Evolutionary conservation across 768 basidiomycete genomes (phyloP), one percentile per base, ranked within the genome.

Genomic region (Lactarius sp.): DNA sequence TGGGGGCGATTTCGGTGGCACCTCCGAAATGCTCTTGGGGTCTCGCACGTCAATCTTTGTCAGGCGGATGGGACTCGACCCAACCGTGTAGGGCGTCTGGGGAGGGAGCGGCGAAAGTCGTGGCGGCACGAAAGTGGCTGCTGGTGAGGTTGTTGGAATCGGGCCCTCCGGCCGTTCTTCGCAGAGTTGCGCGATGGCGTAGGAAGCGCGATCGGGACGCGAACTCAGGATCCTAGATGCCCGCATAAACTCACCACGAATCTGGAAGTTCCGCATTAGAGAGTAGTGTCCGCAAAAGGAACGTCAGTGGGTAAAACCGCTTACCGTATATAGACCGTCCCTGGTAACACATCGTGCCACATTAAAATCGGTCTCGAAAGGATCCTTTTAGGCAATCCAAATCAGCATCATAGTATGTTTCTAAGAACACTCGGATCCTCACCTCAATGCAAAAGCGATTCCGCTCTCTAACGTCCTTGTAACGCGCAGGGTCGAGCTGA

Each of bases 211-310:
- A 59, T 90, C 89, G 1, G 91, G 92, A 36, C 88, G 87, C 66
- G 80, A 77, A 12, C 86, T 80, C 39, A 99, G 79, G 61, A 98
- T 91, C 60, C 94, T 82, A 27, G 88, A 86, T 5, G 95, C 96
- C 41, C 96, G 88, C 92, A 96, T 96, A 74, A 99, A 96, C 77
- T 98, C 96, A 9, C 96, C 95, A 14, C 96, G 94, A 71, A 99
- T 94, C 95, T 98, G 68, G 36, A 50, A 61, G 56, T 41, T 37
- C 42, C 67, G 68, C 56, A 27, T 62, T n/a, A 66, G 52, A 18
- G 54, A 41, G 22, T 18, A 31, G 4, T 49, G 47, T 6, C 41
- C 4, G 2, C 12, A 58, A 7, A 50, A 33, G 52, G 52, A 58
- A 33, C 39, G 56, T 46, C 41, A 33, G 50, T 50, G 37, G 53